These are phyloP conservation scores for Hyphodiscus sp. DNA, from an alignment of 2,329 filamentous ascomycete species.

Conservation along the genomic window DNA sequence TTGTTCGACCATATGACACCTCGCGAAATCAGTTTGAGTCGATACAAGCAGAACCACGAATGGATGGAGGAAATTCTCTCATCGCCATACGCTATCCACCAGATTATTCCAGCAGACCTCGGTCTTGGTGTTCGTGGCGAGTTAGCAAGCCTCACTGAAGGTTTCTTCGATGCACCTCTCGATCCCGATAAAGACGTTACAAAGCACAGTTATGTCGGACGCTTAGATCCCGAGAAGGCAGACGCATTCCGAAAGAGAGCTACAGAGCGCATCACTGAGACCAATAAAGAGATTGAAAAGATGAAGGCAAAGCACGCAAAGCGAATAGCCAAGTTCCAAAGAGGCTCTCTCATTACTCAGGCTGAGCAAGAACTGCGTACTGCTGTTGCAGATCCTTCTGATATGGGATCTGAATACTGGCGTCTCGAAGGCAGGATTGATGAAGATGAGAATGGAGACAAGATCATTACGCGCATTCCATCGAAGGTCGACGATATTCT, in stretches of 20 bases:
- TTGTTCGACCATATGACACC: conserved; percentile 85
- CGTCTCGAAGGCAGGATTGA: conserved; percentile 53
- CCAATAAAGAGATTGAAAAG: conserved; percentile 74
- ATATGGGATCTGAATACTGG: conserved; percentile 54
- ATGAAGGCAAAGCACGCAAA: conserved; percentile 76
- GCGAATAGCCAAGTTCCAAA: conserved; percentile 67
- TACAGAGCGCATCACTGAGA: conserved; percentile 62
- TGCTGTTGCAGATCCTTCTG: conserved; percentile 48
- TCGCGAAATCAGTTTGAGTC: conserved; percentile 76
- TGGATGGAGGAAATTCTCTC: conserved; percentile 98
- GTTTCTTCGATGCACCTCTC: conserved; percentile 67
- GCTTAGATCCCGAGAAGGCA: conserved; percentile 68
- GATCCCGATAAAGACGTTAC: conserved; percentile 39
- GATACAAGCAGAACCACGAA: conserved; percentile 93
- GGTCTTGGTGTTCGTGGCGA: conserved; percentile 81
- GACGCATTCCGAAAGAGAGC: conserved; percentile 80
- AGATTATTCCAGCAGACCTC: conserved; percentile 82
- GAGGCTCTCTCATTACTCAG: conserved; percentile 60
- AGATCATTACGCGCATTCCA: conserved; percentile 27
- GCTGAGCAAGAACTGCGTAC: conserved; percentile 72
- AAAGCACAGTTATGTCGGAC: conserved; percentile 57
- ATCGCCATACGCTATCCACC: conserved; percentile 77
- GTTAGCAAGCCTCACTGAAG: conserved; percentile 72
- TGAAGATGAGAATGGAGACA: conserved; percentile 40
- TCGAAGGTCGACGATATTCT: conserved; percentile 64